Conservation (phyloP, 805 yeast genomes). For the Metschnikowia colocasiae region DNA sequence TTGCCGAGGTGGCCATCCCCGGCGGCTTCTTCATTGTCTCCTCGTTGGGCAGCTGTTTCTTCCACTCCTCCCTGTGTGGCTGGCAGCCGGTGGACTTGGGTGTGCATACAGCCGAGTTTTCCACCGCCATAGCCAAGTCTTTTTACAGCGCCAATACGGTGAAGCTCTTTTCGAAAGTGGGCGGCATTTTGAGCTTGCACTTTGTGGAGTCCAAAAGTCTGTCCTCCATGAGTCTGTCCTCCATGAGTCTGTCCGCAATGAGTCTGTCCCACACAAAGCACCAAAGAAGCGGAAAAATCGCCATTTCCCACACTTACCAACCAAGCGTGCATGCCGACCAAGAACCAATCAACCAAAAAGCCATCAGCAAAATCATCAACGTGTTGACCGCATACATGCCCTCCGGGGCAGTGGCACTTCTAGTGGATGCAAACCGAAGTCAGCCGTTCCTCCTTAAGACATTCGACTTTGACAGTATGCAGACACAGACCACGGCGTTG, state of each 20-base stretch:
- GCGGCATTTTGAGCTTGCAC: constrained; percentile 42
- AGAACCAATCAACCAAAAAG: too few relatives aligned
- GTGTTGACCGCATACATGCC: constrained; percentile 31
- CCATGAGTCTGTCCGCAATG: too few relatives aligned
- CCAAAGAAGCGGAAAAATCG: background rate
- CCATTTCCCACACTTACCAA: background rate
- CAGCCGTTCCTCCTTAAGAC: constrained; percentile 48
- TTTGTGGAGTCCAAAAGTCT: constrained; percentile 20
- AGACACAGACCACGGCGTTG: constrained; percentile 24
- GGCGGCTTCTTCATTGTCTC: constrained; percentile 51
- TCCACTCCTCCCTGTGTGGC: constrained; percentile 1
- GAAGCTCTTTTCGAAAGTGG: constrained; percentile 29
- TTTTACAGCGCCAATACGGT: constrained; percentile 30
- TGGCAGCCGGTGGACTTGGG: constrained; percentile 9
- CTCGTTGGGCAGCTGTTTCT: constrained; percentile 53
- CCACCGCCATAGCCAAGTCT: constrained; percentile 33
- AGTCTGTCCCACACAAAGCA: too few relatives aligned
- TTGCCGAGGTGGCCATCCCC: constrained; percentile 41
- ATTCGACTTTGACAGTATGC: constrained; percentile 17
- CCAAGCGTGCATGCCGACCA: background rate
- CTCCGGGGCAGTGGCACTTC: constrained; percentile 21
- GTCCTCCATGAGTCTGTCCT: too few relatives aligned
- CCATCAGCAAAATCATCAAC: constrained; percentile 39
- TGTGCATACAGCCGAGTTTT: background rate
- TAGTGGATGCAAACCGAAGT: constrained; percentile 67